These are phyloP conservation scores for Apodospora peruviana DNA, from an alignment of 495 filamentous ascomycete species.

Conservation along the genomic window DNA sequence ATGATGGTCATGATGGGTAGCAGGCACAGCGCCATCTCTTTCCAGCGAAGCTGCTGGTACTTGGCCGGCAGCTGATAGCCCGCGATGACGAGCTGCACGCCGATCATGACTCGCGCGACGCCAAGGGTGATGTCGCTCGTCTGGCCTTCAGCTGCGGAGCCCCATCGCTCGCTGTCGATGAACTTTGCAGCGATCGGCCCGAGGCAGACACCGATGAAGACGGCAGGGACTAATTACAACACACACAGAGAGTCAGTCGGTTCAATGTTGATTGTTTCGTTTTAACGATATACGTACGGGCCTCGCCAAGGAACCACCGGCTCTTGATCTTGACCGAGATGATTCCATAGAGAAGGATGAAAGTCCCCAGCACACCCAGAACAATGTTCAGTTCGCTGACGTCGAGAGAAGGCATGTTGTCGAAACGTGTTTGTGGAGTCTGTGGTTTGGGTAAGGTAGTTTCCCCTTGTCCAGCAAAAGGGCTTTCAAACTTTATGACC, in stretches of 20 bases:
- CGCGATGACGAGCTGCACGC: slow-evolving; percentile 63
- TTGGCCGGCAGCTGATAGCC: slow-evolving; percentile 81
- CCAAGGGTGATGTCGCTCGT: slow-evolving; percentile 42
- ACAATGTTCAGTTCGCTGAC: slow-evolving; percentile 48
- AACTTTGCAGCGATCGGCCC: slow-evolving; percentile 46
- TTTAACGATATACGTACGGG: slow-evolving; percentile 40
- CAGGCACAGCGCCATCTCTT: slow-evolving; percentile 65
- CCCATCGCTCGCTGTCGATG: slow-evolving; percentile 41
- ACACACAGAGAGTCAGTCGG: too few species aligned
- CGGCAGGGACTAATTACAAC: slow-evolving; percentile 41
- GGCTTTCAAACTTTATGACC: too few species aligned
- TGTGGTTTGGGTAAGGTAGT: too few species aligned
- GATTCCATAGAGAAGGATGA: slow-evolving; percentile 40
- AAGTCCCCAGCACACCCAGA: slow-evolving; percentile 35
- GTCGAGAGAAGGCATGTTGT: slow-evolving; percentile 44
- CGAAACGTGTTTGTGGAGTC: not conserved
- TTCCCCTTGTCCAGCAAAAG: too few species aligned
- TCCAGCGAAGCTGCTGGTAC: slow-evolving; percentile 72
- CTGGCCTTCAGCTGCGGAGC: slow-evolving; percentile 27
- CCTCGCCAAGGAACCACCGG: slow-evolving; percentile 53
- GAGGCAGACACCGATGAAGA: slow-evolving; percentile 41
- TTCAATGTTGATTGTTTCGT: too few species aligned
- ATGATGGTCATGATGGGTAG: slow-evolving; percentile 81
- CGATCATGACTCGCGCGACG: slow-evolving; percentile 43
- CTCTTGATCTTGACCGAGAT: slow-evolving; percentile 50